phyloP scores from a whole-genome alignment of 331 rosid species.

The Spiraea crenata region DNA sequence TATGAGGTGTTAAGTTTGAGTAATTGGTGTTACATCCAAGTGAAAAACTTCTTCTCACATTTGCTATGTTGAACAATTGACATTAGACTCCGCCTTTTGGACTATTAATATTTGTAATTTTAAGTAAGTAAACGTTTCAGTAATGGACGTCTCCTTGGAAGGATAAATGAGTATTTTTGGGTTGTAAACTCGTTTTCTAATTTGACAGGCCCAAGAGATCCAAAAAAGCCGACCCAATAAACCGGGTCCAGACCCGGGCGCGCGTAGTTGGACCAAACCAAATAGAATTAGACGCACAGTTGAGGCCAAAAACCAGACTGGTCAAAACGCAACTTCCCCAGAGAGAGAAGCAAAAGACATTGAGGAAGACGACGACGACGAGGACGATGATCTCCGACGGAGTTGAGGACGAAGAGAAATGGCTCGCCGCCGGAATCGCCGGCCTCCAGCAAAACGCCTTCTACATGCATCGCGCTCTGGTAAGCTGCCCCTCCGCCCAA shows the following conservation, averaged over 20 bases:
- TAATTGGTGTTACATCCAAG: too few species aligned
- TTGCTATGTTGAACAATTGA: too few species aligned
- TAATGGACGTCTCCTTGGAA: too few species aligned
- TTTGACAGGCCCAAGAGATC: not conserved
- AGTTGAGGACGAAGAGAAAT: conserved; percentile 72
- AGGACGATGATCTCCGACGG: conserved; percentile 68
- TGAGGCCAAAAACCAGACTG: conserved; percentile 12
- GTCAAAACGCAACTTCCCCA: conserved; percentile 15
- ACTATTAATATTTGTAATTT: too few species aligned
- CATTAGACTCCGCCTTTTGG: too few species aligned
- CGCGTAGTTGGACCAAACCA: not conserved
- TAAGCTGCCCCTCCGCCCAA: conserved; percentile 6
- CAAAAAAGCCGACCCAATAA: not conserved
- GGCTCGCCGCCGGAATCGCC: conserved; percentile 90
- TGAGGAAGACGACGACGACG: not conserved
- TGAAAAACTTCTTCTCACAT: too few species aligned
- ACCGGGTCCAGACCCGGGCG: conserved; percentile 5
- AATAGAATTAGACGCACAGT: conserved; percentile 27
- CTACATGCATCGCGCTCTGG: conserved; percentile 78
- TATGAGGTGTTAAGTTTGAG: too few species aligned
- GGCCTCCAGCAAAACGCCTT: conserved; percentile 79
- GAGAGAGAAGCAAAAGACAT: not conserved
- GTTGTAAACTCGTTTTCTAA: too few species aligned
- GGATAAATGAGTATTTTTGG: too few species aligned
- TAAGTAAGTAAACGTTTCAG: too few species aligned